Conservation (phyloP, 495 filamentous ascomycete genomes). For the Hyaloscypha bicolor region DNA sequence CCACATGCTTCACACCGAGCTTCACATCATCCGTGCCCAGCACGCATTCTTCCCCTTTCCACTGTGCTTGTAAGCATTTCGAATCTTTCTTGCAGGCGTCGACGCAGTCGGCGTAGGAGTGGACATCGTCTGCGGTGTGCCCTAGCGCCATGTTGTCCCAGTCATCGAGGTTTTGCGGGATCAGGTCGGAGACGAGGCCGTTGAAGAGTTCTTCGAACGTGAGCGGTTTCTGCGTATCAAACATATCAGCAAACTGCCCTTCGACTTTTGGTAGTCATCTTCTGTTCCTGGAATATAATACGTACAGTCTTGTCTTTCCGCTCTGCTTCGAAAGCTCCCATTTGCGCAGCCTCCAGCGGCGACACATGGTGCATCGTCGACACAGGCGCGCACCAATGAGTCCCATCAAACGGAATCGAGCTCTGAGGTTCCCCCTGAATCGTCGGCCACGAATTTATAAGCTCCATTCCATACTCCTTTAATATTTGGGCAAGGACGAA, state of each 20-base stretch:
- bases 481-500: conserved; percentile 62
- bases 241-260: background rate
- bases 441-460: conserved; percentile 54
- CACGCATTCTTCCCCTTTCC: conserved; percentile 9
- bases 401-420: conserved; percentile 49
- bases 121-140: background rate
- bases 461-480: conserved; percentile 51
- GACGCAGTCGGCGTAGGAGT: conserved; percentile 13
- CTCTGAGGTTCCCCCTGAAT: conserved; percentile 57
- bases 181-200: conserved; percentile 1
- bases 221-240: background rate
- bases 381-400: conserved; percentile 62
- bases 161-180: conserved; percentile 5
- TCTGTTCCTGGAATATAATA: background rate
- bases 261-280: background rate
- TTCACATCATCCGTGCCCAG: background rate
- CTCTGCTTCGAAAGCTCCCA: conserved; percentile 55
- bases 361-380: conserved; percentile 64
- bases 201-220: conserved; percentile 9
- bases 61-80: conserved; percentile 12
- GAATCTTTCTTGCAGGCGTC: conserved; percentile 8
- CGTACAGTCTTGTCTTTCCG: conserved; percentile 13
- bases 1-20: conserved; percentile 3
- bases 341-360: conserved; percentile 49
- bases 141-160: conserved; percentile 10